Evolutionary conservation across 202 grass and related monocot species (phyloP), one percentile per base, ranked within the genome.

Genomic region (Sporobolus alterniflorus): DNA sequence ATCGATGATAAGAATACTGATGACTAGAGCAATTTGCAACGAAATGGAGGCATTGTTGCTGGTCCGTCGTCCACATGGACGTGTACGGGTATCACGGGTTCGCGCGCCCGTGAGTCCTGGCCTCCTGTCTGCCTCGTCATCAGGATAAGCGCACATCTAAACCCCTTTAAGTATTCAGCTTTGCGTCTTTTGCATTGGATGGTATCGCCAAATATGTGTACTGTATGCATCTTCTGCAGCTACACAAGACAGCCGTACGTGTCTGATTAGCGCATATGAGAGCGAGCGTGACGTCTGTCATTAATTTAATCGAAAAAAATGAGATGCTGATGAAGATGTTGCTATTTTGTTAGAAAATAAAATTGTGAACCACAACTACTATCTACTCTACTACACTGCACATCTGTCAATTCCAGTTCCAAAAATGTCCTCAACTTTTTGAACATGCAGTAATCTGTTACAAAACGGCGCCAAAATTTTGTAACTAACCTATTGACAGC

Each of bases 71-170:
- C 20, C 78, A 76, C 32, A 56, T 29, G 75, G 75, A 66, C 30
- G 20, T 74, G 75, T 61, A 32, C 48, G 39, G 44, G 56, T 47
- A 39, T 82, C 87, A 82, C 88, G 78, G 67, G 78, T 2, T 44
- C 0, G 21, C 34, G 18, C 33, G 20, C 76, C 83, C 88, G 88
- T 90, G 88, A 90, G 50, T 86, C 67, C 73, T 83, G 88, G 78
- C 59, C 67, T 68, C 79, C 78, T 73, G 82, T 85, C 82, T 76
- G 76, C 77, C 82, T 54, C 63, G 77, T 90, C 88, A 69, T 64
- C 83, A 36, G 7, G 55, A 76, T 71, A 32, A 78, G 65, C 43
- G 2, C 47, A 64, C 70, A 70, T 48, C 22, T 36, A 12, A 60
- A 49, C 71, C 42, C 39, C 13, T 18, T 48, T 11, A 2, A 49